These are phyloP conservation scores for Psilocybe cyanescens DNA, from an alignment of 768 basidiomycete species.

Conservation along the genomic window DNA sequence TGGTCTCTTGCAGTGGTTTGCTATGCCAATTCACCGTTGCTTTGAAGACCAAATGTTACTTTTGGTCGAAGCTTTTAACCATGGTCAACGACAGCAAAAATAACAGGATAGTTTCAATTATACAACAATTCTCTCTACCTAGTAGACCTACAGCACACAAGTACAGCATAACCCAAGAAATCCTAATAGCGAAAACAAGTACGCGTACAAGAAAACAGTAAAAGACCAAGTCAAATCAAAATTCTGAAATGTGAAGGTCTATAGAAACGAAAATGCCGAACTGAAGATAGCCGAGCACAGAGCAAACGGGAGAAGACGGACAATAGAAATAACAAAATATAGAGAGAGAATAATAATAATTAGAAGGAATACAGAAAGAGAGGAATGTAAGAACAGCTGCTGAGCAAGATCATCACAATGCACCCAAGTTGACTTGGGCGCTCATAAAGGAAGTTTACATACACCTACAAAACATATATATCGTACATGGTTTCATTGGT, in stretches of 20 bases:
- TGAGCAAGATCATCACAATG: not conserved
- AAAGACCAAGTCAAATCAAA: not conserved
- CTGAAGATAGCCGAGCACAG: not conserved
- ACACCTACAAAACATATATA: constrained; percentile 1
- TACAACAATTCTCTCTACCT: not conserved
- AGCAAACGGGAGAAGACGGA: not conserved
- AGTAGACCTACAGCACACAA: too few species aligned
- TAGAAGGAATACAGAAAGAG: not conserved
- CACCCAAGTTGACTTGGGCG: not conserved
- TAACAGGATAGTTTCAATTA: not conserved
- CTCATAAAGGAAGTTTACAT: not conserved
- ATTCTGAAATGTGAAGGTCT: not conserved
- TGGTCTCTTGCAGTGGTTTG: too few species aligned
- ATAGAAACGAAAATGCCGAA: not conserved
- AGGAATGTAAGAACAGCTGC: not conserved
- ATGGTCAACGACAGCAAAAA: too few species aligned
- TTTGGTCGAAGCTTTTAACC: too few species aligned
- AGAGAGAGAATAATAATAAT: not conserved
- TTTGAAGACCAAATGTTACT: too few species aligned
- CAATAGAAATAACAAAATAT: not conserved
- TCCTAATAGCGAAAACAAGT: not conserved
- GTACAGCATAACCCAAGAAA: not conserved
- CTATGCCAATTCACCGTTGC: too few species aligned
- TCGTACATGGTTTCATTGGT: not conserved
- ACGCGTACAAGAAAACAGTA: not conserved